Conservation (phyloP, 805 yeast species). For the Metschnikowia dekortorum region DNA sequence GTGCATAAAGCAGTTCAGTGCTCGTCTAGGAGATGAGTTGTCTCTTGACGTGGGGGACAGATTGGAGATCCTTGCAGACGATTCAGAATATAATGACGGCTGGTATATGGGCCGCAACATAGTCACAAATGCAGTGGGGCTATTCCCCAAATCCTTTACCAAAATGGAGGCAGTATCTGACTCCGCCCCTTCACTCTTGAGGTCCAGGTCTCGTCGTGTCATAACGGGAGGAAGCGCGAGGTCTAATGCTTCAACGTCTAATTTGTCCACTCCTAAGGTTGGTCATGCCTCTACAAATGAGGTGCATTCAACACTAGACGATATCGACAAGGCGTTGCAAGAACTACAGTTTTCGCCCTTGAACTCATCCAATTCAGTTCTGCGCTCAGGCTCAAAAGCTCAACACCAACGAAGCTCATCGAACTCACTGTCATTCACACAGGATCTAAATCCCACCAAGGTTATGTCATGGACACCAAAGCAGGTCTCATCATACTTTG, state of each 20-base stretch:
- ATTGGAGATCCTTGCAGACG: slow-evolving; percentile 87
- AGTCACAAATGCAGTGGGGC: slow-evolving; percentile 68
- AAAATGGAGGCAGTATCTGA: slow-evolving; percentile 30
- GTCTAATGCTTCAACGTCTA: slow-evolving; percentile 9
- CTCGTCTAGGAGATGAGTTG: slow-evolving; percentile 87
- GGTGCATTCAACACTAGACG: slow-evolving; percentile 48
- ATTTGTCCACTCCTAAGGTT: slow-evolving; percentile 3
- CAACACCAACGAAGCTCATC: slow-evolving; percentile 2
- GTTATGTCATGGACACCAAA: slow-evolving; percentile 76
- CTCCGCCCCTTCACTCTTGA: slow-evolving; percentile 24
- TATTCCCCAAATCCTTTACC: slow-evolving; percentile 89
- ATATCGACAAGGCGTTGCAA: slow-evolving; percentile 63
- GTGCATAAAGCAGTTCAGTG: slow-evolving; percentile 82
- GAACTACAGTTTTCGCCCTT: slow-evolving; percentile 43
- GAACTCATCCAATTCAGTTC: slow-evolving; percentile 10
- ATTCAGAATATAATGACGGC: slow-evolving; percentile 89
- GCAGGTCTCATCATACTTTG: slow-evolving; percentile 78
- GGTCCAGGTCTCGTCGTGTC: slow-evolving; percentile 54
- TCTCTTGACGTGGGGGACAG: slow-evolving; percentile 77
- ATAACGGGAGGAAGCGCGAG: slow-evolving; percentile 15
- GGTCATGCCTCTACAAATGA: slow-evolving; percentile 4
- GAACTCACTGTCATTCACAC: slow-evolving; percentile 15
- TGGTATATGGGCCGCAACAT: slow-evolving; percentile 92
- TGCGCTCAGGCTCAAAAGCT: slow-evolving; percentile 1
- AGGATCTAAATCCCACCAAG: slow-evolving; percentile 41